A percentile compares a stretch with the other conserved stretches of the same genome.
Evolutionary conservation across 768 basidiomycete genomes (phyloP).

Genomic region (Xerocomellus intermedius): DNA sequence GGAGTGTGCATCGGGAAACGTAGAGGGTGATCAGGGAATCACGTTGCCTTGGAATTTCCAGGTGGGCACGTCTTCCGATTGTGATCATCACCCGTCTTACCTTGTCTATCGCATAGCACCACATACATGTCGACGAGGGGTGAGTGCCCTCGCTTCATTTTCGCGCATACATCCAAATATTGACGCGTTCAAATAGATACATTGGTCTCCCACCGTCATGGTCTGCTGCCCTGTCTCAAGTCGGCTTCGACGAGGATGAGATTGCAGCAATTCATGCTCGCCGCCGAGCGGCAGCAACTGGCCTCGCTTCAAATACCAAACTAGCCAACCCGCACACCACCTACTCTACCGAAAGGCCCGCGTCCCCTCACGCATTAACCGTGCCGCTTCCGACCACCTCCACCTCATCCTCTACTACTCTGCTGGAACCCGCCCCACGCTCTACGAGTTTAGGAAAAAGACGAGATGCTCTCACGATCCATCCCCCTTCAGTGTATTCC

Average conservation of each 20-base stretch:
- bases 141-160: slow-evolving; percentile 32
- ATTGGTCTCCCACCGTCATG: slow-evolving; percentile 73
- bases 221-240: slow-evolving; percentile 56
- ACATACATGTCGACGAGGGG: slow-evolving; percentile 79
- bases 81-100: background rate
- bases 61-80: slow-evolving; percentile 34
- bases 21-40: slow-evolving; percentile 56
- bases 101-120: slow-evolving; percentile 46
- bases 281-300: slow-evolving; percentile 23
- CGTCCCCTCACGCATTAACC: slow-evolving; percentile 15
- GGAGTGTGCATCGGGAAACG: background rate
- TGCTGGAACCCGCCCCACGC: slow-evolving; percentile 25
- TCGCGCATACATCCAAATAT: background rate
- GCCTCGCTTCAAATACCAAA: background rate
- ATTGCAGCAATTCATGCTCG: slow-evolving; percentile 57
- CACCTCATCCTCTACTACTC: slow-evolving; percentile 16
- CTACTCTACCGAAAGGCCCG: slow-evolving; percentile 5
- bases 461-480: slow-evolving; percentile 1
- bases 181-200: slow-evolving; percentile 38
- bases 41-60: slow-evolving; percentile 76
- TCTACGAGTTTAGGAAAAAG: slow-evolving; percentile 21
- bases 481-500: slow-evolving; percentile 18
- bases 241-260: slow-evolving; percentile 68
- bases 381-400: slow-evolving; percentile 14
- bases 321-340: slow-evolving; percentile 4